phyloP scores from a whole-genome alignment of 2,329 filamentous ascomycete genomes.

The Alternaria consortialis region DNA sequence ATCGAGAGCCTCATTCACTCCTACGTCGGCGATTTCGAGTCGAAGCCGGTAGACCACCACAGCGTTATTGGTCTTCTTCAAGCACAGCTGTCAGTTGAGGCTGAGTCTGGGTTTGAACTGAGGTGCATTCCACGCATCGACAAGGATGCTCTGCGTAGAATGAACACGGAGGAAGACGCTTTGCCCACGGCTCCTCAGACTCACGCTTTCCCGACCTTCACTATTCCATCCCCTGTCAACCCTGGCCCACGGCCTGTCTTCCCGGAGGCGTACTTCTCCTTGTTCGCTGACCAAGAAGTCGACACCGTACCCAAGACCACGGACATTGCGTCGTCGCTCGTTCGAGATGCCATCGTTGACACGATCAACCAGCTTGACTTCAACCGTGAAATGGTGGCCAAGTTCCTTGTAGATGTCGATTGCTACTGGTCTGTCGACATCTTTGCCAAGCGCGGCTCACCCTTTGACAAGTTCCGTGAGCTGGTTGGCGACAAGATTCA shows the following conservation, averaged over 20 bases:
- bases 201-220: conserved; percentile 79
- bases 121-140: conserved; percentile 67
- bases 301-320: conserved; percentile 84
- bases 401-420: conserved; percentile 91
- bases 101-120: conserved; percentile 77
- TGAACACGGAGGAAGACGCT: conserved; percentile 66
- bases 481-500: conserved; percentile 72
- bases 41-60: conserved; percentile 69
- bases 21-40: conserved; percentile 71
- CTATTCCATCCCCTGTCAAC: conserved; percentile 77
- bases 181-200: conserved; percentile 63
- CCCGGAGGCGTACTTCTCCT: conserved; percentile 92
- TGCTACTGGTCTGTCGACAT: conserved; percentile 91
- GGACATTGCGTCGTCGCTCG: conserved; percentile 79
- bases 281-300: conserved; percentile 86
- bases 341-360: conserved; percentile 86
- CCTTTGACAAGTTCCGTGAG: conserved; percentile 85
- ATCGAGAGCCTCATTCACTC: conserved; percentile 88
- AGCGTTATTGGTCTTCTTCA: conserved; percentile 85
- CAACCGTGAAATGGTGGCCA: conserved; percentile 86
- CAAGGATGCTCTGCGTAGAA: conserved; percentile 58
- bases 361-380: conserved; percentile 95
- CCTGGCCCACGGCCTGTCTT: conserved; percentile 81
- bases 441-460: conserved; percentile 91
- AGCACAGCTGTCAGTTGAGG: conserved; percentile 82